These are phyloP conservation scores for Pseudozyma pruni DNA, from an alignment of 1,284 basidiomycete genomes.

Conservation along the genomic window DNA sequence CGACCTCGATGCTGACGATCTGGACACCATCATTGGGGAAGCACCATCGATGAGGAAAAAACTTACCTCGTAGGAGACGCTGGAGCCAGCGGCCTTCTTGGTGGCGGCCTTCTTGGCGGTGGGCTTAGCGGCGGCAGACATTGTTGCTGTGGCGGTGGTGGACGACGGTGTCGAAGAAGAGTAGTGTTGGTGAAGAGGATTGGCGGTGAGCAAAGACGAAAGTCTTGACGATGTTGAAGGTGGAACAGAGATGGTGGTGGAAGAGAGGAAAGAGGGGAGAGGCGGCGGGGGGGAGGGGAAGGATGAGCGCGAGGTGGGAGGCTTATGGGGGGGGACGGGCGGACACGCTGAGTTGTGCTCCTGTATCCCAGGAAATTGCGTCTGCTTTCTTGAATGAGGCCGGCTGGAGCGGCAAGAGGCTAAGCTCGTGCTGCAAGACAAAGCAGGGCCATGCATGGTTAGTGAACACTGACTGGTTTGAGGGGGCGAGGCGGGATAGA, in stretches of 20 bases:
- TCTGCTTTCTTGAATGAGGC: constrained; percentile 2
- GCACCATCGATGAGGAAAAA: background rate
- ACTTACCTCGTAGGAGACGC: constrained; percentile 59
- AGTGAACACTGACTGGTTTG: background rate
- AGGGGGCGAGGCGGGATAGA: background rate
- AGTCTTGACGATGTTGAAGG: constrained; percentile 17
- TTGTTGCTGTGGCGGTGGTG: constrained; percentile 20
- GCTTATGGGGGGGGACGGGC: constrained; percentile 12
- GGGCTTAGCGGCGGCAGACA: constrained; percentile 56
- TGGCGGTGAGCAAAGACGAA: constrained; percentile 8
- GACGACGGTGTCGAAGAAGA: constrained; percentile 38
- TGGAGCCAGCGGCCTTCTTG: constrained; percentile 52
- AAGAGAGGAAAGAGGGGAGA: constrained; percentile 31
- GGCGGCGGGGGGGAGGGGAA: constrained; percentile 9
- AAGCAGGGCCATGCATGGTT: background rate
- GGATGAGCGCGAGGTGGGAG: constrained; percentile 2
- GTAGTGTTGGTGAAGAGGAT: constrained; percentile 7
- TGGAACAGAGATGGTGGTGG: constrained; percentile 35
- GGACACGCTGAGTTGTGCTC: constrained; percentile 1
- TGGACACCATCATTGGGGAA: background rate
- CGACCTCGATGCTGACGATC: background rate
- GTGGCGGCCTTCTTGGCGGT: constrained; percentile 57
- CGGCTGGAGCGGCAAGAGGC: constrained; percentile 4
- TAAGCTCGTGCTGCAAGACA: no score
- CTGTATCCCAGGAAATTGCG: constrained; percentile 12